Evolutionary conservation across 2,329 filamentous ascomycete species (phyloP).

Genomic region (Helminthosporium solani): DNA sequence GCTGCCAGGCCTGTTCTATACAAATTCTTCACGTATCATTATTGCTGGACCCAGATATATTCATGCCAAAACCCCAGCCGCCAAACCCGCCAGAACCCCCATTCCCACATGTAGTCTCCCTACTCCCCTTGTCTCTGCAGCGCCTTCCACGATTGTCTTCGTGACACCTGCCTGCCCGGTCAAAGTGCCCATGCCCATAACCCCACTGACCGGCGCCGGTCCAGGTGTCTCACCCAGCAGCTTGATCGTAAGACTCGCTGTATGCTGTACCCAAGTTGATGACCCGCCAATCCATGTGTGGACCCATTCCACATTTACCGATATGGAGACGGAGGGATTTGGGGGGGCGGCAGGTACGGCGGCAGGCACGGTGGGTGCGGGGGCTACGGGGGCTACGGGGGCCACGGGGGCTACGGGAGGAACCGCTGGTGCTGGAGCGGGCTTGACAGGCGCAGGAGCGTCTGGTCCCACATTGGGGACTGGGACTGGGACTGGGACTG

Average conservation of each 20-base stretch:
- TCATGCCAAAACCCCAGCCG: neutral
- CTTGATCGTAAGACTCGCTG: constrained; percentile 30
- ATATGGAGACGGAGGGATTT: constrained; percentile 18
- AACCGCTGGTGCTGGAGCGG: constrained; percentile 5
- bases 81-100: neutral
- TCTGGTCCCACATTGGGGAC: constrained; percentile 1
- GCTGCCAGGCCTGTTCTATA: too few species aligned
- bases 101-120: neutral
- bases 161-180: constrained; percentile 30
- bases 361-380: neutral
- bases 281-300: constrained; percentile 31
- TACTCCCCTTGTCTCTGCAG: constrained; percentile 16
- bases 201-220: constrained; percentile 29
- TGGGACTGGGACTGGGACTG: neutral
- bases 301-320: constrained; percentile 36
- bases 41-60: too few species aligned
- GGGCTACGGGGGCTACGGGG: neutral
- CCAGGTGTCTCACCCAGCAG: constrained; percentile 22
- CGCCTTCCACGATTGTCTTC: constrained; percentile 23
- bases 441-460: constrained; percentile 1
- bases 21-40: too few species aligned
- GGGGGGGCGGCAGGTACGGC: neutral
- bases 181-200: constrained; percentile 39
- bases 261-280: constrained; percentile 36
- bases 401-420: neutral